Evolutionary conservation across 768 basidiomycete species (phyloP).

Genomic region (Mycena alexandri): DNA sequence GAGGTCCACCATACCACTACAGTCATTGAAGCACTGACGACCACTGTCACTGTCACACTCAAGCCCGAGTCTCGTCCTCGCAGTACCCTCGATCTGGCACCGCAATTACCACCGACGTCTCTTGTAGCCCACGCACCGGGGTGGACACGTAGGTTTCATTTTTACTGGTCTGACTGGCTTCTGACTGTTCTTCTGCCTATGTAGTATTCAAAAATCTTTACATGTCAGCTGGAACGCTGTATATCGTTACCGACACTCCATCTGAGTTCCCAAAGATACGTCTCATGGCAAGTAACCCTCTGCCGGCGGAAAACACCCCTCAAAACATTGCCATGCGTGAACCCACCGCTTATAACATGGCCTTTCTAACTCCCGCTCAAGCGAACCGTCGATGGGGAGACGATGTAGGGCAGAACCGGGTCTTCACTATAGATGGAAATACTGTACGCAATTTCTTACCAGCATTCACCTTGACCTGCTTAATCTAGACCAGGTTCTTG

Average conservation of each 20-base stretch:
- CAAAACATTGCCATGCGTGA: conserved; percentile 77
- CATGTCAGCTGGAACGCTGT: conserved; percentile 85
- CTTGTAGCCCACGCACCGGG: conserved; percentile 35
- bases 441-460: conserved; percentile 61
- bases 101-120: conserved; percentile 25
- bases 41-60: background rate
- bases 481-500: conserved; percentile 55
- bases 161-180: no score
- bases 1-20: conserved; percentile 13
- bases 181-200: background rate
- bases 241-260: conserved; percentile 66
- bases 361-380: conserved; percentile 68
- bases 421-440: conserved; percentile 78
- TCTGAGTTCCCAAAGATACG: conserved; percentile 55
- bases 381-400: conserved; percentile 74
- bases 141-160: conserved; percentile 32
- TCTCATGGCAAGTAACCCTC: conserved; percentile 77
- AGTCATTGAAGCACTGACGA: background rate
- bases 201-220: conserved; percentile 70
- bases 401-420: conserved; percentile 54
- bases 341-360: conserved; percentile 74
- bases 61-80: conserved; percentile 3
- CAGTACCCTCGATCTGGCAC: conserved; percentile 26
- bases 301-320: conserved; percentile 66
- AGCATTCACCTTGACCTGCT: background rate